Percentiles rank a stretch among this genome's conserved stretches.
phyloP scores from a whole-genome alignment of 2,329 filamentous ascomycete species.

The Beauveria bassiana region DNA sequence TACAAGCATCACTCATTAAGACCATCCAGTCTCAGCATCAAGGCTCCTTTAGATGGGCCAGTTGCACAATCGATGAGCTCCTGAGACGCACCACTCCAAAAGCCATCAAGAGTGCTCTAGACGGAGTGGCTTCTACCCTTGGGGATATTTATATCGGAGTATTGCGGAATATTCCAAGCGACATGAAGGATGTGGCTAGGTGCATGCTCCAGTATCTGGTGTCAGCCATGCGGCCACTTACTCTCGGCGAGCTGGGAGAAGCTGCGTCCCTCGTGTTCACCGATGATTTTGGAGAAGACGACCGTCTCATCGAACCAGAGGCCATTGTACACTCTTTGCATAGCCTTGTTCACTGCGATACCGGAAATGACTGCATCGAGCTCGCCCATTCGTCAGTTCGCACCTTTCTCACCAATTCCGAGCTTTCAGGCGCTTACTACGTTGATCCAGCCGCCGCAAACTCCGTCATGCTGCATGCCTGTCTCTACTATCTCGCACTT shows the following conservation, averaged over 20 bases:
- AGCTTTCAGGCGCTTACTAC: not conserved
- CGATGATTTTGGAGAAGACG: slow-evolving; percentile 3
- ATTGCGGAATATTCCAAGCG: not conserved
- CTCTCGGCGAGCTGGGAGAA: slow-evolving; percentile 3
- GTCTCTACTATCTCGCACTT: slow-evolving; percentile 4
- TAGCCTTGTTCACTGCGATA: slow-evolving; percentile 1
- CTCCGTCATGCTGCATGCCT: not conserved
- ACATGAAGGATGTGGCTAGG: not conserved
- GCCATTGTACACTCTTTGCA: slow-evolving; percentile 1
- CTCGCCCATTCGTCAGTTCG: slow-evolving; percentile 9
- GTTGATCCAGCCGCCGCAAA: not conserved
- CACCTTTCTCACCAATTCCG: not conserved
- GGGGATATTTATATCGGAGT: slow-evolving; percentile 6
- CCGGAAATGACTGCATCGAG: not conserved
- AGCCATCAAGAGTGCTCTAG: slow-evolving; percentile 4
- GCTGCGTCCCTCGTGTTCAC: not conserved
- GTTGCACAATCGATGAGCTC: slow-evolving; percentile 7
- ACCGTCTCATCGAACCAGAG: slow-evolving; percentile 10
- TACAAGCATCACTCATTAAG: not conserved
- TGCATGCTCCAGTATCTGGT: slow-evolving; percentile 7
- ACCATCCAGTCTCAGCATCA: slow-evolving; percentile 3
- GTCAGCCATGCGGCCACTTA: slow-evolving; percentile 4
- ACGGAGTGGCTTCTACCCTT: slow-evolving; percentile 1
- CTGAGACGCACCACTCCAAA: not conserved
- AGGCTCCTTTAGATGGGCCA: slow-evolving; percentile 8